phyloP scores from a whole-genome alignment of 1,139 yeast genomes.

The Geotrichum cucujoidarum region DNA sequence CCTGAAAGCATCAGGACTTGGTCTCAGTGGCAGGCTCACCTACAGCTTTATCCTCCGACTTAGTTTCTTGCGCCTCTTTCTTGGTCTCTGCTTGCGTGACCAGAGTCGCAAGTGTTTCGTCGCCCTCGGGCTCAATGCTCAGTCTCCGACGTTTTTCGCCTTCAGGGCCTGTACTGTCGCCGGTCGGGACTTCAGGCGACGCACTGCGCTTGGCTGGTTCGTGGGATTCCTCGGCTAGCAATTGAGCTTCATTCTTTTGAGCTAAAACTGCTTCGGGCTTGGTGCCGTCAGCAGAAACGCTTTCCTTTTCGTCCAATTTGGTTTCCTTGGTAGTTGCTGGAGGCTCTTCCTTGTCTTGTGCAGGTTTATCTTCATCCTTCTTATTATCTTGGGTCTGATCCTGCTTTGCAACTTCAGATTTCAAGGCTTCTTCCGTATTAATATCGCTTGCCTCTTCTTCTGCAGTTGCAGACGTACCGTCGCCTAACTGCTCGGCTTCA shows the following conservation, averaged over 20 bases:
- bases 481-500: neutral
- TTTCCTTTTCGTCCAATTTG: neutral
- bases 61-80: too few species aligned
- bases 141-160: slow-evolving; percentile 18
- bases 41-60: too few species aligned
- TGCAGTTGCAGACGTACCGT: neutral
- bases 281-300: too few species aligned
- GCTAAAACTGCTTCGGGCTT: too few species aligned
- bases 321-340: neutral
- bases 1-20: too few species aligned
- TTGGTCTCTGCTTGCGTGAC: too few species aligned
- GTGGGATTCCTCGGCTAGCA: neutral
- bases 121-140: slow-evolving; percentile 5
- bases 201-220: too few species aligned
- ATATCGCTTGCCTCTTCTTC: neutral
- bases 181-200: too few species aligned
- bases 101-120: too few species aligned
- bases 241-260: too few species aligned
- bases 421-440: neutral
- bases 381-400: neutral
- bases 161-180: slow-evolving; percentile 4
- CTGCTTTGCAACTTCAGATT: neutral
- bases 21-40: too few species aligned
- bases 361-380: neutral
- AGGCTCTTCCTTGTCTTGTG: neutral